phyloP scores from a whole-genome alignment of 1,139 yeast genomes.

The Sugiyamaella pinicola region DNA sequence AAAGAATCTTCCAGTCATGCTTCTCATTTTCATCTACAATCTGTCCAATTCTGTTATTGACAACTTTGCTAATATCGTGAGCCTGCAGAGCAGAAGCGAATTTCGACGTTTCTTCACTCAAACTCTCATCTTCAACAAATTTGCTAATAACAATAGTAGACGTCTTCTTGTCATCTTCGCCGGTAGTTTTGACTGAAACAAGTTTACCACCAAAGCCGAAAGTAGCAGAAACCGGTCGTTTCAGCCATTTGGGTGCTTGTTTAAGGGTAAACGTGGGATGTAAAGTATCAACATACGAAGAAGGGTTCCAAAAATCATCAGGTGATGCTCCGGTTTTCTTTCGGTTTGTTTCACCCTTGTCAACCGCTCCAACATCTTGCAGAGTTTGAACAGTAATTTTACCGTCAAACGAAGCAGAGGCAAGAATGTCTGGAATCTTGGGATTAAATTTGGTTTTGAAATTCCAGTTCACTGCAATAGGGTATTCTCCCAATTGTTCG shows the following conservation, averaged over 20 bases:
- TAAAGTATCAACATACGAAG: constrained; percentile 64
- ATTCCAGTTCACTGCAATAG: constrained; percentile 92
- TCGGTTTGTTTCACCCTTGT: constrained; percentile 15
- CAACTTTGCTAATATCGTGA: constrained; percentile 31
- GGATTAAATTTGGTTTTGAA: constrained; percentile 89
- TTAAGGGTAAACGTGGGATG: constrained; percentile 60
- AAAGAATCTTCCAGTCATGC: constrained; percentile 77
- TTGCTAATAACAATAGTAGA: constrained; percentile 54
- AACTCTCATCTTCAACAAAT: constrained; percentile 47
- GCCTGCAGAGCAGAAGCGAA: constrained; percentile 62
- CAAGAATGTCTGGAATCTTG: constrained; percentile 83
- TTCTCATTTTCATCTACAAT: constrained; percentile 50
- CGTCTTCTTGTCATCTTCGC: constrained; percentile 37
- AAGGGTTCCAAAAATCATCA: constrained; percentile 88
- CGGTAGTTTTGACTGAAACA: constrained; percentile 56
- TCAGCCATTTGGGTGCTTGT: constrained; percentile 92
- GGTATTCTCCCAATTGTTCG: constrained; percentile 77
- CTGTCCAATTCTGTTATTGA: constrained; percentile 25
- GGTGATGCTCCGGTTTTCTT: constrained; percentile 47
- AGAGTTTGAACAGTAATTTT: constrained; percentile 80
- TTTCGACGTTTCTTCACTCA: constrained; percentile 45
- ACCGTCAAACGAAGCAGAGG: constrained; percentile 91
- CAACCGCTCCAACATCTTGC: constrained; percentile 61
- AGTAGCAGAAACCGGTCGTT: constrained; percentile 69
- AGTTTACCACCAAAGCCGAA: constrained; percentile 96